Evolutionary conservation across 805 yeast species (phyloP), one percentile per base, ranked within the genome.

Genomic region (Myxozyma neotropica): DNA sequence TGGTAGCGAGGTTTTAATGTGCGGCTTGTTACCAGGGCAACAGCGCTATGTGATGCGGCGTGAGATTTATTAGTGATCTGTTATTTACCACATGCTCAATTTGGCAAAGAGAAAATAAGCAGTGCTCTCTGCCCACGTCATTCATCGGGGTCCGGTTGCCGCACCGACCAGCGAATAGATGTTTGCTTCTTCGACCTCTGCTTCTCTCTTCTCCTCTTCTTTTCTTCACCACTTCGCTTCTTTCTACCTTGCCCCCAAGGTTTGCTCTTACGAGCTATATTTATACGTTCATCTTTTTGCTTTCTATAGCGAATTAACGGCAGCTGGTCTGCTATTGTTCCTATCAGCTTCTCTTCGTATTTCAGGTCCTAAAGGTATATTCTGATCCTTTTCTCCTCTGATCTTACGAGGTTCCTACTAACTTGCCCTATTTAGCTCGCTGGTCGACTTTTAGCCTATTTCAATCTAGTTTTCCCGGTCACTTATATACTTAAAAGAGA

Each of bases 251-350:
- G 19, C 3, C 10, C 42, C 26, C 21, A 23, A 15, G 21, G 42
- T 21, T 38, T 27, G 33, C 46, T 39, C 53, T 47, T 47, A 24
- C 24, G 23, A 13, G 50, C 17, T 35, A 10, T 31, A 31, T 42
- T 50, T 35, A 38, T 49, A 33, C 31, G 43, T 15, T 15, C 29
- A 4, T 26, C 27, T 19, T 8, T 27, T 59, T 40, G 31, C n/a
- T 33, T 38, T 17, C 45, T 42, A 31, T 44, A 21, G 36, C 17
- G 56, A 24, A 21, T 35, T 44, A 53, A 43, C 24, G 19, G 57
- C 64, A 60, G 64, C 64, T 60, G 64, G 64, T 36, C 64, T 60
- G 64, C 51, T 27, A 15, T 50, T 36, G 13, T 55, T 59, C 44
- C 55, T 26, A 35, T 35, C 40, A 29, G 6, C 27, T 58, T 54